Base-by-base conservation (phyloP, 257 asterid genomes). In the Catharanthus roseus region DNA sequence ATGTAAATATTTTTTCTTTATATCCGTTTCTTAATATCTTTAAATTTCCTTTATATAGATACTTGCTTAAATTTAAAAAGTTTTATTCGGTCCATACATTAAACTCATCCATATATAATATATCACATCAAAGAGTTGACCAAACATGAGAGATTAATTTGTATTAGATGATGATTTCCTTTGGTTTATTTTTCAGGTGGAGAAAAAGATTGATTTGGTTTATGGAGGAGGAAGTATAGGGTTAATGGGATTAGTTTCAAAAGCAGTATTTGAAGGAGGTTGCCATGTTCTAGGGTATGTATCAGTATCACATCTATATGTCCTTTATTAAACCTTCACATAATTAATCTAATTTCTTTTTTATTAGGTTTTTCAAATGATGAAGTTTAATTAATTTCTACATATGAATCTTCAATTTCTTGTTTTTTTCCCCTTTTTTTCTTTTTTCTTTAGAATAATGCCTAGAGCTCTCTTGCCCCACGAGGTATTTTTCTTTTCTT, bases 201-300 rank as follows among this genome's bases (percentile, higher is more conserved):
- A 87, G 6, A 83, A 82, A 74, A 85, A 85, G 74, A 82, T 85
- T 80, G 89, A 83, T 79, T 86, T 87, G 21, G 93, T 87, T 50
- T 87, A 87, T 80, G 90, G 93, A 23, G 93, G 93, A 70, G 93
- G 87, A 49, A 85, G 87, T 67, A 53, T 83, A 38, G 93, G 93
- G 16, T 74, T 87, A 65, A 87, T 87, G 93, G 93, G 93, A 3
- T 78, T 87, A 66, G 82, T 87, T 11, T 80, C 93, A 29, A 78
- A 71, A 75, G 80, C 90, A 72, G 93, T 82, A 18, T 79, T 80
- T 75, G 74, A 82, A 67, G 95, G 95, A 50, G 92, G 95, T 53
- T 82, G 90, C 63, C 87, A 83, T 78, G 95, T 88, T 75, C 74
- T 88, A n/a, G 95, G 95, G 95, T 87, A 84, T 62, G 62, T 2